Evolutionary conservation across 345 rosid genomes (phyloP), one percentile per base, ranked within the genome.

Genomic region (Carallia brachiata): DNA sequence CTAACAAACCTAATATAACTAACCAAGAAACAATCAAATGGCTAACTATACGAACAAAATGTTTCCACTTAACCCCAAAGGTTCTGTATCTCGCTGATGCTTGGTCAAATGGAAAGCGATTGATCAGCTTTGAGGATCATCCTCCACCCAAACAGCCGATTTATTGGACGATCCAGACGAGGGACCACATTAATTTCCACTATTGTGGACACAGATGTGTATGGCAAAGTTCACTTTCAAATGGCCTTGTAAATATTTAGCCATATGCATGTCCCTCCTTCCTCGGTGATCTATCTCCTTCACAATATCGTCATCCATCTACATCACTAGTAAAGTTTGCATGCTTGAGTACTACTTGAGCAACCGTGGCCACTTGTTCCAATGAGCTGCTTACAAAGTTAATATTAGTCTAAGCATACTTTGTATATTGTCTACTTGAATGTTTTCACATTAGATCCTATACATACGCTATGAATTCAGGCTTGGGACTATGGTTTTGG

Each of bases 61-160:
- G 28, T 40, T 7, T 17, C 10, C 48, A 66, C 32, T 28, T 39
- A 34, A 36, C 31, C n/a, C 50, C 59, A 57, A 70, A 55, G 61
- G 62, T 71, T n/a, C 70, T 48, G 27, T 7, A 47, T 64, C 39
- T 61, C 40, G 34, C 3, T 31, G 64, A n/a, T 36, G 17, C 50
- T 47, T 61, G 72, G 79, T 61, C 70, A 79, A 77, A 74, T 31
- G 63, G 74, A 75, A 54, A 77, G 72, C 62, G 85, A 78, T 75
- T 68, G 75, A 74, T 73, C 80, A 64, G 48, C 73, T 74, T 57
- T 77, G 64, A 52, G 17, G 61, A 70, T 72, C 68, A 68, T 30
- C 65, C 70, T 30, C 65, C 70, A 57, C 68, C 31, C 58, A 64
- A 52, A 73, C 32, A 48, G 72, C 78, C 78, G 30, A 75, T 69